Percentiles rank a stretch among this genome's conserved stretches.
These are phyloP conservation scores for Tricholoma saponaceum DNA, from an alignment of 768 basidiomycete genomes.

Conservation along the genomic window DNA sequence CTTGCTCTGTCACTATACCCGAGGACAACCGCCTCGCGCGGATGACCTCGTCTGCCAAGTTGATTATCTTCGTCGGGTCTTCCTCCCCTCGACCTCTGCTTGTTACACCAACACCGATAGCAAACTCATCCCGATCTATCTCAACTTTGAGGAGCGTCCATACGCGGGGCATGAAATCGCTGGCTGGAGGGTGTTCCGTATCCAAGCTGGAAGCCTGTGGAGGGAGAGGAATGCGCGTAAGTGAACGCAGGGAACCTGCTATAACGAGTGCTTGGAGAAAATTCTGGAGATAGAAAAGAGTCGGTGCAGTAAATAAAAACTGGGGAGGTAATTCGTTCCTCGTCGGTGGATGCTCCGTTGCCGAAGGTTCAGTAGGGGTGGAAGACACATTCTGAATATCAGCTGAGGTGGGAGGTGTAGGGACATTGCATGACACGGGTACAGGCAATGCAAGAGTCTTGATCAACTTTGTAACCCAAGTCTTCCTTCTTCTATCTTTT, in stretches of 20 bases:
- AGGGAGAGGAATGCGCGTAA: slow-evolving; percentile 36
- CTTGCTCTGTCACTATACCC: slow-evolving; percentile 26
- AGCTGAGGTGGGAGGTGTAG: neutral
- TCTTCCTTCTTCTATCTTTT: neutral
- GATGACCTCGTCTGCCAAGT: slow-evolving; percentile 73
- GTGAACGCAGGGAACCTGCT: slow-evolving; percentile 52
- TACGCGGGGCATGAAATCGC: slow-evolving; percentile 52
- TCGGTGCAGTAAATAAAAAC: slow-evolving; percentile 55
- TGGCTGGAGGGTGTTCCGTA: slow-evolving; percentile 5
- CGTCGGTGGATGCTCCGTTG: neutral
- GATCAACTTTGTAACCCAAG: neutral
- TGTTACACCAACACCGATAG: neutral
- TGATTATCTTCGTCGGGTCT: slow-evolving; percentile 50
- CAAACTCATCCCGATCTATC: slow-evolving; percentile 33
- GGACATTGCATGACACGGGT: slow-evolving; percentile 1
- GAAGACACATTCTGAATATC: neutral
- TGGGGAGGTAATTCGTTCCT: slow-evolving; percentile 57
- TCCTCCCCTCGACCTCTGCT: neutral
- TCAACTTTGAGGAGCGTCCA: slow-evolving; percentile 64
- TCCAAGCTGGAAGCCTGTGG: neutral
- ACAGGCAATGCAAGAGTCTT: neutral
- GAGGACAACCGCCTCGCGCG: slow-evolving; percentile 38
- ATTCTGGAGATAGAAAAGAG: slow-evolving; percentile 60
- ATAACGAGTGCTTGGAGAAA: slow-evolving; percentile 69
- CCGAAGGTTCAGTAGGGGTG: neutral